Evolutionary conservation across 306 rosid species (phyloP).

Genomic region (Begonia masoniana): DNA sequence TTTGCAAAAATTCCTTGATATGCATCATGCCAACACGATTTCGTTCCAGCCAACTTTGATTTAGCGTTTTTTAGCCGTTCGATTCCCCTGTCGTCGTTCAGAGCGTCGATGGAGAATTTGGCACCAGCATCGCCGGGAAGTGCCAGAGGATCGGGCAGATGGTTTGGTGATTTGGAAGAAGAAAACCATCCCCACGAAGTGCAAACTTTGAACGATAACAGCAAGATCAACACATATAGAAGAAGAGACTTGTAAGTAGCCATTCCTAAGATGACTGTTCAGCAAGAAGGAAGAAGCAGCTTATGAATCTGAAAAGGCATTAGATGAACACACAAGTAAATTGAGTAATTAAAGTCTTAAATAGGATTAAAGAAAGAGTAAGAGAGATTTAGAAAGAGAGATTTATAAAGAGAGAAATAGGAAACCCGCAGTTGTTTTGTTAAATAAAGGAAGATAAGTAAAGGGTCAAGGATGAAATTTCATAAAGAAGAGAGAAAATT

Average conservation of each 20-base stretch:
- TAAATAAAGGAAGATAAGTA: too few species aligned
- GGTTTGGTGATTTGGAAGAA: not conserved
- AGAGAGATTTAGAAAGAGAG: too few species aligned
- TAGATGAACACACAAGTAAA: too few species aligned
- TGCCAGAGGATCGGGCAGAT: not conserved
- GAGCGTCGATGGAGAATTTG: constrained; percentile 46
- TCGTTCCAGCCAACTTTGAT: constrained; percentile 31
- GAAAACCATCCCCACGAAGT: constrained; percentile 9
- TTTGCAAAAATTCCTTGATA: constrained; percentile 52
- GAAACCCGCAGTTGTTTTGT: too few species aligned
- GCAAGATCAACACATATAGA: constrained; percentile 1
- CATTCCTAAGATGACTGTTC: too few species aligned
- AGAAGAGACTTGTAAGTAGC: not conserved
- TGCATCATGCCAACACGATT: constrained; percentile 66
- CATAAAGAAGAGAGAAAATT: too few species aligned
- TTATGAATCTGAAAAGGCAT: too few species aligned
- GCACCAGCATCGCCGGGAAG: constrained; percentile 9
- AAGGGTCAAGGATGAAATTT: too few species aligned
- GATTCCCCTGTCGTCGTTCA: constrained; percentile 40
- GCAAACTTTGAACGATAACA: not conserved
- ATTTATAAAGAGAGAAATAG: too few species aligned
- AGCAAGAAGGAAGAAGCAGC: too few species aligned
- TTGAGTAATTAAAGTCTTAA: too few species aligned
- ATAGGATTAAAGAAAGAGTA: too few species aligned
- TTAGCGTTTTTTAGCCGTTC: constrained; percentile 38